Base-by-base conservation (phyloP, 1,284 basidiomycete genomes). In the Heliocybe sulcata region DNA sequence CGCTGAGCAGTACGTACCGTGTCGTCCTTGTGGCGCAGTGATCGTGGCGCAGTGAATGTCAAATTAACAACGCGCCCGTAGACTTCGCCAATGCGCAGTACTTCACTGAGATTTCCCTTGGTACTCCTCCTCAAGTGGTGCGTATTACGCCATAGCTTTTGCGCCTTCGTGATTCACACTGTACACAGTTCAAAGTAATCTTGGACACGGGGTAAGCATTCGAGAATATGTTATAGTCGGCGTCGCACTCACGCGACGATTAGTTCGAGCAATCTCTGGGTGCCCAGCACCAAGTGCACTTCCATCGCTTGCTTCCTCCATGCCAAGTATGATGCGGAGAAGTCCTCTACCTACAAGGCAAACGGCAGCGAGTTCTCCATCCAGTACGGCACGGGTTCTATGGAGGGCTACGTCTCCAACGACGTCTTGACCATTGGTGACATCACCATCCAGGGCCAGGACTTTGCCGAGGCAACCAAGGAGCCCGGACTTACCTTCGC, bases 71-170 rank as follows among this genome's bases (percentile, higher is more conserved):
- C 45, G 19, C 57, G 38, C 45, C 23, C 6, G 14, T 54, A 80
- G 95, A 99, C 79, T 99, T 94, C 76, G 85, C 97, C 83, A 98
- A 98, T 68, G 95, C 96, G 26, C 96, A 99, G 72, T 98, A 99
- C 76, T 99, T 83, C 69, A 82, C 94, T 35, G 90, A 95, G 62
- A 96, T 99, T 60, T 72, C 76, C 10, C 70, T 99, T 55, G 96
- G 93, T 14, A 79, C 77, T 2, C 93, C 93, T 12, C 78, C 91
- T 52, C 93, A 96, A 72, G 75, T 68, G 42, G 85, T 87, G 65
- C 62, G 77, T 67, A 3, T 27, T 54, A 20, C 55, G 6, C 50
- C 31, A 51, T 45, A 57, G 23, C 49, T 33, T 35, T 35, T 25
- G 19, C 45, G 47, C 48, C 55, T 16, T 35, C 50, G 38, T 45